Evolutionary conservation across 257 asterid genomes (phyloP).

Genomic region (Solanum neorickii): DNA sequence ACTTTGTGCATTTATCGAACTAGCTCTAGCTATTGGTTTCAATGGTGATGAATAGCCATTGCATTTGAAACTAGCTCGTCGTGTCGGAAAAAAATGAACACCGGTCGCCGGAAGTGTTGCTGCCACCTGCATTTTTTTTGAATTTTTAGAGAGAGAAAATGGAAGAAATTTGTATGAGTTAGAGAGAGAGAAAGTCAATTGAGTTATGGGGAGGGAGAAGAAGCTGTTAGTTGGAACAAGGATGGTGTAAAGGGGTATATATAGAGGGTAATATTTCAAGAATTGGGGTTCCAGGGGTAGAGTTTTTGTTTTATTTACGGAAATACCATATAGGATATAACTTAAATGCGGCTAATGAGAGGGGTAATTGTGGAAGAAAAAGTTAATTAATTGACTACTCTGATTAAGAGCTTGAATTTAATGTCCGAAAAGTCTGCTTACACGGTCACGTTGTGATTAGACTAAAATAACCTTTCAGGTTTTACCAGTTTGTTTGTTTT

Average conservation of each 20-base stretch:
- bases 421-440: slow-evolving; percentile 20
- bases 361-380: background rate
- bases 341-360: background rate
- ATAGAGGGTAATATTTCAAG: background rate
- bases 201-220: background rate
- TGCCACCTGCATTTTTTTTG: slow-evolving; percentile 39
- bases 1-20: slow-evolving; percentile 1
- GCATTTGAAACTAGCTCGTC: slow-evolving; percentile 32
- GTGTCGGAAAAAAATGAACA: slow-evolving; percentile 21
- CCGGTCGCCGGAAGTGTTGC: slow-evolving; percentile 42
- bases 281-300: background rate
- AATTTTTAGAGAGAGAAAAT: background rate
- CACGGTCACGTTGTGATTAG: slow-evolving; percentile 10
- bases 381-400: background rate
- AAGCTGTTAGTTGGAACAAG: background rate
- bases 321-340: background rate
- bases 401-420: background rate
- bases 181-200: background rate
- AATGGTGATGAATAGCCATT: slow-evolving; percentile 31
- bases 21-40: slow-evolving; percentile 25
- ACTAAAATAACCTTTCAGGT: background rate
- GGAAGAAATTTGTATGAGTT: background rate
- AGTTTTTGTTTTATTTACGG: background rate
- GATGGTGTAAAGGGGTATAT: background rate
- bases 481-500: background rate